Evolutionary conservation across 768 basidiomycete genomes (phyloP).

Genomic region (Termitomyces sp.): DNA sequence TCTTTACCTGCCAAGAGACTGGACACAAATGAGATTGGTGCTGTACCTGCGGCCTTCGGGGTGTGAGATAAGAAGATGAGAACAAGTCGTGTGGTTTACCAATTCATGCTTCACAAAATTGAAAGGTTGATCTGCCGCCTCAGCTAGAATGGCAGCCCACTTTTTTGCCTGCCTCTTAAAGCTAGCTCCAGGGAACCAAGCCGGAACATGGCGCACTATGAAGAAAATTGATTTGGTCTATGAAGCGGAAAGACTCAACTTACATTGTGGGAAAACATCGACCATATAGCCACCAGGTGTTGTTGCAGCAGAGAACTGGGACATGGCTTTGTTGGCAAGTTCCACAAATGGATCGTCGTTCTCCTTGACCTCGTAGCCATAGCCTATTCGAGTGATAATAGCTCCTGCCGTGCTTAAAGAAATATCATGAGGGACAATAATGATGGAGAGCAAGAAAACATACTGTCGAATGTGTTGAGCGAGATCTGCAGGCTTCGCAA

Average conservation of each 20-base stretch:
- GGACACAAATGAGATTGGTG: conserved; percentile 23
- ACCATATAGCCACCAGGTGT: conserved; percentile 53
- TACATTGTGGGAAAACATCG: conserved; percentile 48
- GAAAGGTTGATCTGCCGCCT: conserved; percentile 56
- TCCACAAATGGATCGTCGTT: conserved; percentile 49
- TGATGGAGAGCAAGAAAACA: too few relatives aligned
- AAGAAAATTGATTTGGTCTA: too few relatives aligned
- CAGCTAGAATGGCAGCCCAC: conserved; percentile 50
- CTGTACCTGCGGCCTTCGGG: conserved; percentile 54
- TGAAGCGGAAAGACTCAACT: too few relatives aligned
- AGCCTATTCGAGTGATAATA: conserved; percentile 48
- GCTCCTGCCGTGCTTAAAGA: conserved; percentile 48
- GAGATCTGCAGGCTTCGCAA: too few relatives aligned
- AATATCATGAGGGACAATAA: too few relatives aligned
- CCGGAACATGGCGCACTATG: conserved; percentile 56
- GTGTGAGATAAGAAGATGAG: conserved; percentile 8
- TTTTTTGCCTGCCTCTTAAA: conserved; percentile 52
- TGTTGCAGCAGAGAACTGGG: conserved; percentile 53
- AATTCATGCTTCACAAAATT: conserved; percentile 61
- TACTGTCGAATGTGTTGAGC: too few relatives aligned
- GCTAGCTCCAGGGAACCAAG: conserved; percentile 62
- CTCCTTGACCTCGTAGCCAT: conserved; percentile 53
- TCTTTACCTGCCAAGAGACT: too few relatives aligned
- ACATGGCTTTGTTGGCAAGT: conserved; percentile 49
- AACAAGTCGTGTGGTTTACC: conserved; percentile 31